Evolutionary conservation across 2,329 filamentous ascomycete genomes (phyloP).

Genomic region (Xylariaceae sp.): DNA sequence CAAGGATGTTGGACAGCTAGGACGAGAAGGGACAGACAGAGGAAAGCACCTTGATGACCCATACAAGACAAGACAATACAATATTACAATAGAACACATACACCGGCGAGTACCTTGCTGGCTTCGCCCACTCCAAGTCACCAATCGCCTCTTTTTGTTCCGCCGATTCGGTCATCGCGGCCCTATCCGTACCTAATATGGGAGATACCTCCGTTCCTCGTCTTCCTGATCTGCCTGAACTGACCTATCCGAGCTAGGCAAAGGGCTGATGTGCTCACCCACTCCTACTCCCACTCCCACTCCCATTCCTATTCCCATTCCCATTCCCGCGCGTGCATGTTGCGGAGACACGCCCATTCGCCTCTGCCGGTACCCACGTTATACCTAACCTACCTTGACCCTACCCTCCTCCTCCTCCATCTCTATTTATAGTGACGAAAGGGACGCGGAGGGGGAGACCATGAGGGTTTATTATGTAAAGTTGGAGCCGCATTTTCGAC

Average conservation of each 20-base stretch:
- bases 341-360: not conserved
- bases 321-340: not conserved
- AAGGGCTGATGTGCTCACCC: not conserved
- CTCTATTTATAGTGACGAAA: conserved; percentile 4
- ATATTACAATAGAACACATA: not conserved
- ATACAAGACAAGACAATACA: too few species aligned
- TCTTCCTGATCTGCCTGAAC: not conserved
- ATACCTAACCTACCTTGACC: not conserved
- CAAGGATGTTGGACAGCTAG: too few species aligned
- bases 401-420: conserved; percentile 7
- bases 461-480: conserved; percentile 13
- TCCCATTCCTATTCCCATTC: not conserved
- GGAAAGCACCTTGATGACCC: conserved; percentile 15
- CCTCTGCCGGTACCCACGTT: not conserved
- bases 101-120: conserved; percentile 13
- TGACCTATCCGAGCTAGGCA: conserved; percentile 8
- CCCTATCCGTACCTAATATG: not conserved
- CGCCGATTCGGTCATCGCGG: conserved; percentile 11
- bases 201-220: not conserved
- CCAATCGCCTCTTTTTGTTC: not conserved
- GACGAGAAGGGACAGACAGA: not conserved
- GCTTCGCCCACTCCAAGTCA: not conserved
- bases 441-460: not conserved
- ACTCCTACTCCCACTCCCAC: not conserved
- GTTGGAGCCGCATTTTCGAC: conserved; percentile 15